Conservation (phyloP, 176 grass and related monocot genomes). For the Lolium rigidum region DNA sequence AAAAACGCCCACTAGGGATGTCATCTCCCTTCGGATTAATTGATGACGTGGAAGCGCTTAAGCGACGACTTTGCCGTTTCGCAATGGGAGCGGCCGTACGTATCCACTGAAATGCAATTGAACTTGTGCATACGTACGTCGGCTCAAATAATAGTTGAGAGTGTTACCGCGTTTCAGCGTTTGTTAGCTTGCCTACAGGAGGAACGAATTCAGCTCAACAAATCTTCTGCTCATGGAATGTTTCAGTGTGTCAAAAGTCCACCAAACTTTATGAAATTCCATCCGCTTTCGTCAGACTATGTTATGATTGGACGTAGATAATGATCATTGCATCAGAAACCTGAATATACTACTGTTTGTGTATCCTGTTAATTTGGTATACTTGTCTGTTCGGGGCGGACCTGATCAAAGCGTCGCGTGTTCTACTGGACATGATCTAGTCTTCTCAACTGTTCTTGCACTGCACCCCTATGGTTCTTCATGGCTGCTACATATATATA, state of each 20-base stretch:
- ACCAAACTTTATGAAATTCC: not conserved
- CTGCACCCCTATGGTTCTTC: not conserved
- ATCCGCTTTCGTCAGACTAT: not conserved
- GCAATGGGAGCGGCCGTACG: too few relatives aligned
- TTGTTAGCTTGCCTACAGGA: too few relatives aligned
- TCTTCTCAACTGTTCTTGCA: not conserved
- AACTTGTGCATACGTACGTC: too few relatives aligned
- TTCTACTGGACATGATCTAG: not conserved
- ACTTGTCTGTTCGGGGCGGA: not conserved
- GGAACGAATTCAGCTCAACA: too few relatives aligned
- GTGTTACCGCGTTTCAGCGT: too few relatives aligned
- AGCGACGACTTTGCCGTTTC: too few relatives aligned
- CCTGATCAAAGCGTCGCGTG: not conserved
- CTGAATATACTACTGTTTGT: not conserved
- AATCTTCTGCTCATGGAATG: not conserved
- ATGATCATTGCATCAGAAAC: not conserved
- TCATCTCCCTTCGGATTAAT: too few relatives aligned
- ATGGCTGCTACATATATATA: not conserved
- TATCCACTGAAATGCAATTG: too few relatives aligned
- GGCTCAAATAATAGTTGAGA: too few relatives aligned
- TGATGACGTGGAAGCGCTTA: too few relatives aligned
- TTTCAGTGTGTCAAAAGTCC: not conserved
- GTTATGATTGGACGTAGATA: not conserved
- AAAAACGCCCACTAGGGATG: too few relatives aligned
- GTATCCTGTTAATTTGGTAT: not conserved